These are phyloP conservation scores for Nicotiana tabacum DNA, from an alignment of 257 asterid genomes.

Conservation along the genomic window DNA sequence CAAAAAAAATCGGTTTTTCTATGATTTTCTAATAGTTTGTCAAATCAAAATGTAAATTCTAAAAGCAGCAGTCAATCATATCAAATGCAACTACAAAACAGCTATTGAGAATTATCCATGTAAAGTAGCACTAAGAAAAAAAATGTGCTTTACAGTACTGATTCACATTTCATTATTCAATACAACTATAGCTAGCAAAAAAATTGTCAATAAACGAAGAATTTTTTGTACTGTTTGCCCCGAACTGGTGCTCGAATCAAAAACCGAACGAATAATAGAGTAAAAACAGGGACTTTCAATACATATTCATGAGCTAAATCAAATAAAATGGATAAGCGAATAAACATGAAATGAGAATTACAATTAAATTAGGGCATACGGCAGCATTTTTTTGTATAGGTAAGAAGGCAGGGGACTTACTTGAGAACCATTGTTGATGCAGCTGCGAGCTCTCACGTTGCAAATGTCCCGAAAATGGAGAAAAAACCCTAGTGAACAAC, in stretches of 20 bases:
- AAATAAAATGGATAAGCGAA: too few relatives aligned
- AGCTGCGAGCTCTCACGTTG: background rate
- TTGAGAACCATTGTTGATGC: conserved; percentile 7
- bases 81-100: background rate
- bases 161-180: background rate
- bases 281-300: background rate
- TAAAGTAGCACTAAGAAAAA: too few relatives aligned
- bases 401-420: background rate
- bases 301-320: too few relatives aligned
- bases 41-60: background rate
- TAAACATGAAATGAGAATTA: too few relatives aligned
- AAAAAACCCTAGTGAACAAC: background rate
- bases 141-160: background rate
- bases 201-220: background rate
- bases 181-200: background rate
- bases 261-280: background rate
- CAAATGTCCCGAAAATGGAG: background rate
- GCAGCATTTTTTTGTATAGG: background rate
- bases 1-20: background rate
- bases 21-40: background rate
- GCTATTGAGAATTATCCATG: background rate
- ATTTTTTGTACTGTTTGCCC: background rate
- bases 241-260: background rate
- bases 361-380: too few relatives aligned
- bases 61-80: background rate